Conservation (phyloP, 768 basidiomycete species). For the Suillus subalutaceus region DNA sequence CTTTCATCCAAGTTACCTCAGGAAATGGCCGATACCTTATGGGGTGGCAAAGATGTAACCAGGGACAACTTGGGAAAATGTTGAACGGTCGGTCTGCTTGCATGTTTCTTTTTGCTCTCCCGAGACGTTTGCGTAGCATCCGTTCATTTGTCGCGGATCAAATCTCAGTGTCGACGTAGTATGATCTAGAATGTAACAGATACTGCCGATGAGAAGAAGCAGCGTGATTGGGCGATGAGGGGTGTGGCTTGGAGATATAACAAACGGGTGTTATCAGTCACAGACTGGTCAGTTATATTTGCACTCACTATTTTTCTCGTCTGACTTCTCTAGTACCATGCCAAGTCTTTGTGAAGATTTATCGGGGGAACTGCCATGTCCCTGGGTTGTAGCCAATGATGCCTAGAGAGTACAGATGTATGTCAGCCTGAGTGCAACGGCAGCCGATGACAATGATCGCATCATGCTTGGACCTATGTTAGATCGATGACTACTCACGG, state of each 20-base stretch:
- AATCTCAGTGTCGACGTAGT: no score
- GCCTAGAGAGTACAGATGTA: neutral
- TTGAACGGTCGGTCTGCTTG: neutral
- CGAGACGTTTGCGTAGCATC: neutral
- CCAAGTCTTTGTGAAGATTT: neutral
- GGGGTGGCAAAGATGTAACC: neutral
- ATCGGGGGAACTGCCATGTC: neutral
- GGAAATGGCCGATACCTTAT: neutral
- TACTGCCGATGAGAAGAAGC: neutral
- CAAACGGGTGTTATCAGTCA: neutral
- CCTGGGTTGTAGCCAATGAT: neutral
- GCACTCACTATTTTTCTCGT: neutral
- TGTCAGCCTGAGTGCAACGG: neutral
- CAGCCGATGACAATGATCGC: neutral
- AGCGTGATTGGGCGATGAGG: neutral
- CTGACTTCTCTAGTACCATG: neutral
- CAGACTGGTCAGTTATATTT: neutral
- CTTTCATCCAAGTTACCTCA: no score
- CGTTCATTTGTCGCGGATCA: neutral
- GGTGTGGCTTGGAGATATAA: neutral
- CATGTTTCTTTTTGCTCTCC: neutral
- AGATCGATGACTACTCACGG: neutral
- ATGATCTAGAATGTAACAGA: neutral
- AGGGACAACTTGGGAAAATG: neutral
- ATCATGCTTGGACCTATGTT: neutral